A percentile compares a stretch with the other conserved stretches of the same genome.
Evolutionary conservation across 805 yeast genomes (phyloP).

Genomic region (Wickerhamomyces chaumierensis): DNA sequence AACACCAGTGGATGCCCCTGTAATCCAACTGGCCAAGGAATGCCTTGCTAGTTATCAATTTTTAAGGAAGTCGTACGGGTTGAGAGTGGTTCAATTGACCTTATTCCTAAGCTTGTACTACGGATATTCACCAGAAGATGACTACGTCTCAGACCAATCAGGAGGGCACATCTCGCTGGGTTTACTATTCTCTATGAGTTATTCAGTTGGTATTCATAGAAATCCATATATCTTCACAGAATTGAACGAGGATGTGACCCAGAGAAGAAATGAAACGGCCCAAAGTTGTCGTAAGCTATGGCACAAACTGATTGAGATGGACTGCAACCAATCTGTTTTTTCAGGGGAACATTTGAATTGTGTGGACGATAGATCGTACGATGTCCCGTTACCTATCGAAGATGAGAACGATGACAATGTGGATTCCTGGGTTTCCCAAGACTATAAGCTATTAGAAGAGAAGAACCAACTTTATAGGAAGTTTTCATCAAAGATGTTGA

Average conservation of each 20-base stretch:
- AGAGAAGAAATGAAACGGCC: conserved; percentile 6
- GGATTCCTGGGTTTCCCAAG: conserved; percentile 26
- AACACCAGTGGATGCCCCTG: conserved; percentile 5
- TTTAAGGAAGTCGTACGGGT: conserved; percentile 29
- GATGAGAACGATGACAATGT: conserved; percentile 24
- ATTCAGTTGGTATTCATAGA: conserved; percentile 42
- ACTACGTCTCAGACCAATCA: conserved; percentile 41
- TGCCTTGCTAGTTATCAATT: conserved; percentile 43
- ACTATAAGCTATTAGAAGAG: conserved; percentile 20
- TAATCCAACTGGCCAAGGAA: conserved; percentile 8
- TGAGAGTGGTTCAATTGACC: conserved; percentile 43
- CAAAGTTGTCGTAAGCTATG: conserved; percentile 18
- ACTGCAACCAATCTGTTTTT: conserved; percentile 7
- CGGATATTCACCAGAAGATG: conserved; percentile 42
- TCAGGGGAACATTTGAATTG: conserved; percentile 11
- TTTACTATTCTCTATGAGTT: conserved; percentile 40
- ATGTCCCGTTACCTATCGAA: conserved; percentile 18
- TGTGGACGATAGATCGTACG: conserved; percentile 11
- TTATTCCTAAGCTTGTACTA: conserved; percentile 37
- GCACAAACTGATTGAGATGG: conserved; percentile 17
- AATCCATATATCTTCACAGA: conserved; percentile 31
- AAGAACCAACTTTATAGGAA: conserved; percentile 21
- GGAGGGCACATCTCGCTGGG: conserved; percentile 37
- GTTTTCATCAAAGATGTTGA: conserved; percentile 21
- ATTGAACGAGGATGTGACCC: conserved; percentile 2